phyloP scores from a whole-genome alignment of 2,329 filamentous ascomycete species.

The Colletotrichum sp. region DNA sequence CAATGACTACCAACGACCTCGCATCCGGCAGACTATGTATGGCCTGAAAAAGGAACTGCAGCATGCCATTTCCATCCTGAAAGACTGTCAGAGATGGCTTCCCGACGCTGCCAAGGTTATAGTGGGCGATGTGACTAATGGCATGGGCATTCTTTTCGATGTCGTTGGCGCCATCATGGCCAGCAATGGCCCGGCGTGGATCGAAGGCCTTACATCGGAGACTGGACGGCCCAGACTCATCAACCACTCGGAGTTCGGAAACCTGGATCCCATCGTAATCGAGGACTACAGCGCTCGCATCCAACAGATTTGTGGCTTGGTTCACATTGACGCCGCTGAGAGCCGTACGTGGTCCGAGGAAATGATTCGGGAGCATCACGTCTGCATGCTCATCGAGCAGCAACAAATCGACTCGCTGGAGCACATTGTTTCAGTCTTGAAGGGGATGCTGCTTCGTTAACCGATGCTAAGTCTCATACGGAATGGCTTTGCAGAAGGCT shows the following conservation, averaged over 20 bases:
- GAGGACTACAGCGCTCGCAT: constrained; percentile 26
- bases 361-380: constrained; percentile 6
- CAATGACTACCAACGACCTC: neutral
- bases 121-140: neutral
- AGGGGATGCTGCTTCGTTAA: neutral
- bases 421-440: neutral
- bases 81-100: neutral
- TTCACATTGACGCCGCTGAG: constrained; percentile 14
- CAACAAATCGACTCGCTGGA: constrained; percentile 8
- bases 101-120: neutral
- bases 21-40: constrained; percentile 26
- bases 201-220: constrained; percentile 16
- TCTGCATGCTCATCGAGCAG: constrained; percentile 7
- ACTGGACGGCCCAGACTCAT: constrained; percentile 7
- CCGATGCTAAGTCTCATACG: neutral
- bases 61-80: constrained; percentile 21
- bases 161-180: constrained; percentile 24
- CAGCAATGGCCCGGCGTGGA: constrained; percentile 27
- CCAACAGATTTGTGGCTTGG: constrained; percentile 22
- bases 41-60: constrained; percentile 26
- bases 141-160: constrained; percentile 21
- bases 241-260: constrained; percentile 25
- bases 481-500: neutral
- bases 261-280: constrained; percentile 25
- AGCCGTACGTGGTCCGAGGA: neutral